These are phyloP conservation scores for Saccharomyces paradoxus DNA, from an alignment of 805 yeast genomes.

Conservation along the genomic window DNA sequence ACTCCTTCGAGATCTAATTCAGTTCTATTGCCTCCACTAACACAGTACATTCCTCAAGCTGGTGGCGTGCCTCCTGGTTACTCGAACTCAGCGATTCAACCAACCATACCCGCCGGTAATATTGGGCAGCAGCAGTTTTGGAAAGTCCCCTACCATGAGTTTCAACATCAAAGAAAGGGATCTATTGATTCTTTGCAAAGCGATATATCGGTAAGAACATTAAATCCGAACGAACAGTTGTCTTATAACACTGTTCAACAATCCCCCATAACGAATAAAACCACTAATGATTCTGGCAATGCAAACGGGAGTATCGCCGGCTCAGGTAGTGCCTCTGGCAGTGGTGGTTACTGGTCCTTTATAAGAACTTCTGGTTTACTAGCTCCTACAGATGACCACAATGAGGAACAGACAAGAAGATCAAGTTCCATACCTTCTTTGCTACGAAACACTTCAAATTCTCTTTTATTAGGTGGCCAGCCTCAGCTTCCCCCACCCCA, in stretches of 20 bases:
- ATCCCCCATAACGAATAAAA: constrained; percentile 1
- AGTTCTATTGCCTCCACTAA: constrained; percentile 27
- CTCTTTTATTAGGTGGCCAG: constrained; percentile 12
- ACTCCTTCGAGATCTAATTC: constrained; percentile 14
- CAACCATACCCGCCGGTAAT: neutral
- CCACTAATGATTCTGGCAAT: neutral
- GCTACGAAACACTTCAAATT: constrained; percentile 14
- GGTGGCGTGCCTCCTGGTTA: neutral
- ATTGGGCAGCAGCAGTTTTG: constrained; percentile 28
- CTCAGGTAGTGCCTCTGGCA: constrained; percentile 4
- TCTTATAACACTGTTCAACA: constrained; percentile 9
- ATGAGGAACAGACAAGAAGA: constrained; percentile 16
- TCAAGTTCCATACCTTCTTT: constrained; percentile 26
- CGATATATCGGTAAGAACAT: constrained; percentile 20
- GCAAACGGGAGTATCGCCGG: constrained; percentile 2
- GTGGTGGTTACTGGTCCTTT: constrained; percentile 18
- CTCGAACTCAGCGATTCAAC: neutral
- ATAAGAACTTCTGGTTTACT: constrained; percentile 10
- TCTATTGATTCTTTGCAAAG: constrained; percentile 28
- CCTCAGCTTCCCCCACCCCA: constrained; percentile 13
- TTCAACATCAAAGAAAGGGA: constrained; percentile 24
- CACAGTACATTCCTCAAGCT: constrained; percentile 22
- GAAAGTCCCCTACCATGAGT: constrained; percentile 32
- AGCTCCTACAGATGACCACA: constrained; percentile 7
- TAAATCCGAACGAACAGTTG: constrained; percentile 16